Evolutionary conservation across 1,284 basidiomycete species (phyloP), one percentile per base, ranked within the genome.

Genomic region (Ustilago sp.): DNA sequence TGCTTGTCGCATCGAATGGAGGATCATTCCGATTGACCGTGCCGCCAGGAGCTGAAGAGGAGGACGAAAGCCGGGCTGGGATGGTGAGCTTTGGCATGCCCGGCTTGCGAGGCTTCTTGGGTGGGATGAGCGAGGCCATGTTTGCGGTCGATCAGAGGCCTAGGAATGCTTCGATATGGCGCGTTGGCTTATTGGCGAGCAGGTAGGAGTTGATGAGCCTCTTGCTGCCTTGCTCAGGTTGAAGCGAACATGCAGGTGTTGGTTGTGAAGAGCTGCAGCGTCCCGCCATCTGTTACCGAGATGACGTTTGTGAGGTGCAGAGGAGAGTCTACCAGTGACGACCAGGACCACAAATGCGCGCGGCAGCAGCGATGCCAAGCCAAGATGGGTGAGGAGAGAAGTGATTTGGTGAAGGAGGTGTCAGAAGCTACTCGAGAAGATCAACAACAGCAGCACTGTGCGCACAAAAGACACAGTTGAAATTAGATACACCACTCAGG

Each of bases 31-130:
- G 54, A 43, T 64, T 62, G 6, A 58, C 34, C 19, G 70, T 61
- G 8, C 61, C 65, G 3, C 43, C 58, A 32, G 73, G 66, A n/a
- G 73, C 63, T 12, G 68, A 70, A 17, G 73, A 75, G 7, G 77
- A 72, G 0, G 77, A 67, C 9, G 77, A 54, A 12, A 74, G 75
- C 19, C 71, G 36, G 1, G 64, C 58, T 1, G 81, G 80, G 32
- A 84, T 77, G 36, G 70, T 59, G 19, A 85, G 78, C 61, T 84
- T 85, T n/a, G 83, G 83, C 79, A 82, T 75, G n/a, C 80, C 82
- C 32, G 70, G 69, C 67, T 78, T 71, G 60, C 74, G 73, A 13
- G 77, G 77, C 54, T 80, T 69, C 63, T 79, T 81, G 23, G 84
- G 84, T 2, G 84, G 84, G 43, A 85, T 85, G 35, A 85, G 61